Base-by-base conservation (phyloP, 2,329 filamentous ascomycete genomes). In the Trichoderma afroharzianum region DNA sequence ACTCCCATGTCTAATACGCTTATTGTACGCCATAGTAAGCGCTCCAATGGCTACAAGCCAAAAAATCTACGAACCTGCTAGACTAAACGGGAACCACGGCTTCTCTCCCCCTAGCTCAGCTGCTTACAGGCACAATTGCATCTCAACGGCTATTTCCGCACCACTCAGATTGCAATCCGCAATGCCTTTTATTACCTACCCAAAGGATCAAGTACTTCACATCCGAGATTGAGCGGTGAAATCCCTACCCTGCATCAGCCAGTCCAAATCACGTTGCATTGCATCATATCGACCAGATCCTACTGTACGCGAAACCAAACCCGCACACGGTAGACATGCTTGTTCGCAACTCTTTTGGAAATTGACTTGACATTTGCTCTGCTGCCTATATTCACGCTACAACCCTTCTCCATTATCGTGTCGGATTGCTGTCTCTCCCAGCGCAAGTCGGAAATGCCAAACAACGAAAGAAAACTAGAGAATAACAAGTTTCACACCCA, bases 301-400 rank as follows among this genome's bases (percentile, higher is more conserved):
- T 14, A 59, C 57, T 32, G 18, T 32, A 57, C 24, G 30, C 18
- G n/a, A 14, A 33, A 7, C 18, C 5, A 53, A 33, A 33, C 57
- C n/a, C 30, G 30, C 57, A 59, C 57, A 33, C 32, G 57, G 57
- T 21, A 21, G 11, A 33, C 32, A 3, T 24, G 47, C 28, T 5
- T n/a, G 24, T 28, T 7, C 4, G 4, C 4, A 32, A 7, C 9
- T 43, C 18, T 50, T 39, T 63, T 21, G 14, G 9, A 59, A 67
- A 59, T 76, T 73, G 75, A 78, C 76, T 79, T 63, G 74, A 73
- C 74, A 79, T 79, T 79, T 77, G 76, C 76, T 77, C 74, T 73
- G 74, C 75, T 77, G 75, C 78, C 74, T 77, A 78, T 76, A 74
- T 78, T 76, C 76, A 76, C 71, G 58, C 69, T 73, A 76, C 73